Percentiles rank a stretch among this genome's conserved stretches.
These are phyloP conservation scores for Podaxis sp. DNA, from an alignment of 768 basidiomycete species.

Conservation along the genomic window DNA sequence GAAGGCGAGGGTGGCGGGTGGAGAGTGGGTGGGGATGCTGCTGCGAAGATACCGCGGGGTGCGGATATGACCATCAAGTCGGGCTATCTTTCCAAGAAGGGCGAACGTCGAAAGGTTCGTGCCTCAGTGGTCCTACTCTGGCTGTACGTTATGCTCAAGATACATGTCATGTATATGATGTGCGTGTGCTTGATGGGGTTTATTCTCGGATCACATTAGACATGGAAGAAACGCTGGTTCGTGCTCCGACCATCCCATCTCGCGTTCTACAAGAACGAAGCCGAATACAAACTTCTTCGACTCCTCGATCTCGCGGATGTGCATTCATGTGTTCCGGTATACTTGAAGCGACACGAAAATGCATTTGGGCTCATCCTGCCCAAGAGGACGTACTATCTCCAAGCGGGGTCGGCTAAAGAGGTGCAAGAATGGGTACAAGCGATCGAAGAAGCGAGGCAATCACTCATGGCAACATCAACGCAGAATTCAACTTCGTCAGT, in stretches of 20 bases:
- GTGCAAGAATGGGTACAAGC: constrained; percentile 80
- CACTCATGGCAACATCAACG: constrained; percentile 58
- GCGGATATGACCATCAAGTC: constrained; percentile 80
- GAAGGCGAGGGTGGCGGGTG: constrained; percentile 53
- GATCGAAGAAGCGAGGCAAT: constrained; percentile 72
- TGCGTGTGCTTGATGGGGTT: not conserved
- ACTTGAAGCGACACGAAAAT: constrained; percentile 85
- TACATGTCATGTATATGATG: constrained; percentile 1
- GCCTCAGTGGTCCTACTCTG: constrained; percentile 3
- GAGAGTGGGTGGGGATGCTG: constrained; percentile 25
- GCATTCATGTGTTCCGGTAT: constrained; percentile 83
- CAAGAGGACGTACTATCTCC: constrained; percentile 86
- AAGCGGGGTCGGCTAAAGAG: constrained; percentile 68
- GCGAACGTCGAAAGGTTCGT: constrained; percentile 90
- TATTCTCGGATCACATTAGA: constrained; percentile 40
- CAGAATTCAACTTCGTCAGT: constrained; percentile 50
- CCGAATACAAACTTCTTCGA: constrained; percentile 89
- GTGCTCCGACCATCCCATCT: constrained; percentile 89
- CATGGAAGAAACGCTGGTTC: constrained; percentile 99
- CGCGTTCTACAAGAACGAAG: constrained; percentile 94
- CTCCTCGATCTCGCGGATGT: constrained; percentile 85
- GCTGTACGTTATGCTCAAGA: not conserved
- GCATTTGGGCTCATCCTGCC: constrained; percentile 92
- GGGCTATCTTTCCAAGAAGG: constrained; percentile 97
- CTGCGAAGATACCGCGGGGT: constrained; percentile 34